Conservation (phyloP, 805 yeast species). For the Wickerhamiella australiensis region DNA sequence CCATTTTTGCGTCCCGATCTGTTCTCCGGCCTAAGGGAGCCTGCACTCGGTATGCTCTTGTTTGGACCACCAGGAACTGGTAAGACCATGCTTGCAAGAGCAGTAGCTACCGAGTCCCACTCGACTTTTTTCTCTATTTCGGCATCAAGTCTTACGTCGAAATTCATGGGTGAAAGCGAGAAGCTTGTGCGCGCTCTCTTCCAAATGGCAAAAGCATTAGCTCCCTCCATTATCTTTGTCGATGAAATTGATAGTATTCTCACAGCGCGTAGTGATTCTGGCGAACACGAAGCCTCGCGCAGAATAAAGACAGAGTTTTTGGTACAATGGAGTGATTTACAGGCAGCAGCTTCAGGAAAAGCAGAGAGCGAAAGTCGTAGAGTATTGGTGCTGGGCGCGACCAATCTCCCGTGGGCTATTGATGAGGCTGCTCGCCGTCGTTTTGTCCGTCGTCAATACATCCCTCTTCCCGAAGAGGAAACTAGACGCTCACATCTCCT, state of each 20-base stretch:
- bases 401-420: constrained; percentile 89
- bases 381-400: constrained; percentile 85
- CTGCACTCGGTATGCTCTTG: constrained; percentile 88
- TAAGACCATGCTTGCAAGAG: constrained; percentile 91
- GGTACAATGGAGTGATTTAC: constrained; percentile 88
- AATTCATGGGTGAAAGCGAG: constrained; percentile 79
- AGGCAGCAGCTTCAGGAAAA: constrained; percentile 74
- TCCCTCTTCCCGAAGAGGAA: constrained; percentile 82
- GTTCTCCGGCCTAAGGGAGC: constrained; percentile 82
- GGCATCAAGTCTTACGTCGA: constrained; percentile 79
- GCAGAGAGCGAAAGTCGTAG: constrained; percentile 45
- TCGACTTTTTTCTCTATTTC: constrained; percentile 87
- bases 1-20: constrained; percentile 91
- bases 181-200: constrained; percentile 83
- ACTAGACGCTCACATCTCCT: constrained; percentile 62
- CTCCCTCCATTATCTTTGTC: constrained; percentile 89
- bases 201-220: constrained; percentile 66
- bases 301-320: constrained; percentile 86
- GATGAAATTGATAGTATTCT: constrained; percentile 91
- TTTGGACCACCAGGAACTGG: constrained; percentile 99
- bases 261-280: constrained; percentile 63
- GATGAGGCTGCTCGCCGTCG: constrained; percentile 95
- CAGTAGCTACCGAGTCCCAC: constrained; percentile 90
- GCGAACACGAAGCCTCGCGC: constrained; percentile 78
- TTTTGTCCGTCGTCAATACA: constrained; percentile 82